Conservation (phyloP, 371 early-diverging fungal genomes). For the Mucor saturninus region DNA sequence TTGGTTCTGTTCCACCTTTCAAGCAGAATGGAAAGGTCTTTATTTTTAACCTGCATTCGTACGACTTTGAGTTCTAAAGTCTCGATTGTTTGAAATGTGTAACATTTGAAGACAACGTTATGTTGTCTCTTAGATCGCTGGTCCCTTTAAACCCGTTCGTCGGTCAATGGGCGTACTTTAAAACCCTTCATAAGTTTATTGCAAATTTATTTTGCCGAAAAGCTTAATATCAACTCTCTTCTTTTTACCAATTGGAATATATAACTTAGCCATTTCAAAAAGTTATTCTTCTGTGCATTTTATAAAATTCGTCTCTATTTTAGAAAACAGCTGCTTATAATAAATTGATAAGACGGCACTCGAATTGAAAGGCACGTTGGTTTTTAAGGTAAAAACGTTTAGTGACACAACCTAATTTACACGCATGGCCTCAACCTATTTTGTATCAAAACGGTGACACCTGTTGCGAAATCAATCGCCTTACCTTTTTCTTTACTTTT, state of each 20-base stretch:
- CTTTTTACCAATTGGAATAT: no score
- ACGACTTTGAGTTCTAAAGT: neutral
- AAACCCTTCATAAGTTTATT: no score
- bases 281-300: neutral
- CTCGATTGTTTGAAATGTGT: neutral
- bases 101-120: neutral
- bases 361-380: constrained; percentile 4
- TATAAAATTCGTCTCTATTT: neutral
- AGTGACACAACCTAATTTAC: constrained; percentile 12
- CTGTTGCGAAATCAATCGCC: neutral
- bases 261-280: no score
- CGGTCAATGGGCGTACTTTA: neutral
- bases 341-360: constrained; percentile 3
- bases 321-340: neutral
- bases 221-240: no score
- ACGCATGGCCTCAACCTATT: constrained; percentile 17
- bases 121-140: neutral
- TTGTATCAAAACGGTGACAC: constrained; percentile 6
- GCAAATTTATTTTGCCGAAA: no score
- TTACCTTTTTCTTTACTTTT: neutral
- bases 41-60: neutral
- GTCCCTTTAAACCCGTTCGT: neutral
- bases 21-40: neutral
- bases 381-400: neutral
- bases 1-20: constrained; percentile 2